Base-by-base conservation (phyloP, 2,329 filamentous ascomycete genomes). In the Nannizziopsis arthrosporioides region DNA sequence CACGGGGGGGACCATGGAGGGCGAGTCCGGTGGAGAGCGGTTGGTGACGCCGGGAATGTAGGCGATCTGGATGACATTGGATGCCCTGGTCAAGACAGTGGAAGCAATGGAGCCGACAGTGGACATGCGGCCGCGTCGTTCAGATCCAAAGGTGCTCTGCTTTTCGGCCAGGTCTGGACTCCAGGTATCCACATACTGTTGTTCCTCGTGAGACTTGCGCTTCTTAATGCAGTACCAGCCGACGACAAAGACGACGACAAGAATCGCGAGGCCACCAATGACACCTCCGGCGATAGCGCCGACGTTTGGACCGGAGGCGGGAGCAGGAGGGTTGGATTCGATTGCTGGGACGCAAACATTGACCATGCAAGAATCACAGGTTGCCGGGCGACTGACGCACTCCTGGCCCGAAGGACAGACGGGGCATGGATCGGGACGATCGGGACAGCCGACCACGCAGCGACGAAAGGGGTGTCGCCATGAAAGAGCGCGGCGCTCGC, bases 31-130 rank as follows among this genome's bases (percentile, higher is more conserved):
- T 6, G 82, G 81, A 10, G 89, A 88, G 56, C 90, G 80, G 69
- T 95, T 95, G 52, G 87, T 95, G 59, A 96, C 89, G 51, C 92
- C 92, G 11, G 92, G 92, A 56, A 98, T 96, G 66, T 96, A 98
- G 48, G 92, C 92, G 67, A 98, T 98, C 69, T 96, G 92, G 59
- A 98, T 98, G 63, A 98, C 90, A 71, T 98, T 98, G 60, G 92
- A 96, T 42, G 92, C 92, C 53, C 92, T 82, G 14, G 92, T 96
- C 52, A 95, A 77, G 51, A 96, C 88, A 19, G 90, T 96, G 8
- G 89, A 95, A 12, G 92, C 92, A 62, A 98, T 87, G 10, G 90
- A 96, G 59, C 84, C 78, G 47, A 90, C 82, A n/a, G 85, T 85
- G 9, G 89, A 92, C 48, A 84, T 78, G 57, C 88, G 76, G 55